Conservation (phyloP, 306 rosid genomes). For the Dalbergia oliveri region DNA sequence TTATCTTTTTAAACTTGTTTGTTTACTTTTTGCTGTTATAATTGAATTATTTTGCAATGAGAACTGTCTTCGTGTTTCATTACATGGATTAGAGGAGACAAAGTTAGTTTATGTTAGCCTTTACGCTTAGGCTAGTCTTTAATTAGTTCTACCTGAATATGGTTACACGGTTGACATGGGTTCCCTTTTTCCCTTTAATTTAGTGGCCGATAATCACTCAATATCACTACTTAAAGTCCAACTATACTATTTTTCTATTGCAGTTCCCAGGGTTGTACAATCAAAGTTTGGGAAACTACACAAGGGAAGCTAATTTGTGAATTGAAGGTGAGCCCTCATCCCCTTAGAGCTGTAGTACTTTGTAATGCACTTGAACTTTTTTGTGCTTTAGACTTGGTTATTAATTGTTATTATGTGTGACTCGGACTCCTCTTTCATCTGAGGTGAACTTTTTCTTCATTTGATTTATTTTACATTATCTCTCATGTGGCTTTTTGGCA, state of each 20-base stretch:
- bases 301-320: conserved; percentile 94
- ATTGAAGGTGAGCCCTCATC: conserved; percentile 66
- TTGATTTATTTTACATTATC: conserved; percentile 21
- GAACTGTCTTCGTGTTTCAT: no score
- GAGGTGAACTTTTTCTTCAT: conserved; percentile 10
- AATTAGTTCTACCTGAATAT: no score
- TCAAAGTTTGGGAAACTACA: conserved; percentile 93
- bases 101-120: no score
- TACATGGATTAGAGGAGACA: no score
- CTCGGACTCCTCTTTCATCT: neutral
- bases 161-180: no score
- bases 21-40: no score
- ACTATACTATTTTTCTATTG: conserved; percentile 36
- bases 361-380: conserved; percentile 5
- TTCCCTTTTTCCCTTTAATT: no score
- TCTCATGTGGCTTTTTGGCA: conserved; percentile 14
- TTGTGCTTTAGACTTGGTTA: conserved; percentile 7
- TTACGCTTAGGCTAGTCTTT: no score
- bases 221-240: conserved; percentile 23
- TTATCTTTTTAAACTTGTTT: no score
- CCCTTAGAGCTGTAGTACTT: neutral
- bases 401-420: neutral
- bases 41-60: no score
- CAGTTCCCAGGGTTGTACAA: conserved; percentile 93
- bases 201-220: conserved; percentile 9